These are phyloP conservation scores for Coemansia sp. DNA, from an alignment of 192 early-diverging fungal genomes.

Conservation along the genomic window DNA sequence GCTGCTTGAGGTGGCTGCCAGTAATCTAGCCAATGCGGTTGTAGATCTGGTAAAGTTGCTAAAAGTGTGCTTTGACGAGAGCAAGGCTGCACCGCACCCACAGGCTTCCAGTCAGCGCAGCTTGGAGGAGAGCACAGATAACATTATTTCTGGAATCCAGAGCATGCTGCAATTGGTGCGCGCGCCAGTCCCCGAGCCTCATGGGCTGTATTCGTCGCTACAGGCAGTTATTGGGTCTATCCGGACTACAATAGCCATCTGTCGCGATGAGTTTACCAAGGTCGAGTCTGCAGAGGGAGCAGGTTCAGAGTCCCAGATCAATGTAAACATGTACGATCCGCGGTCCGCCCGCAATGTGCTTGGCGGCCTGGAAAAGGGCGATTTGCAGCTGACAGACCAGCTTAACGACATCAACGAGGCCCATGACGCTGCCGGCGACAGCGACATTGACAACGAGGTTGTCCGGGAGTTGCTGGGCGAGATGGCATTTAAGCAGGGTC, in stretches of 20 bases:
- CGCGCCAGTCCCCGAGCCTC: constrained; percentile 26
- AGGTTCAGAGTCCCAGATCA: constrained; percentile 14
- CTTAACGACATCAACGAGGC: constrained; percentile 55
- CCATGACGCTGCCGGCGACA: constrained; percentile 46
- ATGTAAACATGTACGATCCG: constrained; percentile 24
- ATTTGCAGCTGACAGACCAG: constrained; percentile 52
- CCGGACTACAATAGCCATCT: constrained; percentile 33
- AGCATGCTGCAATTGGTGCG: constrained; percentile 48
- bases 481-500: constrained; percentile 74
- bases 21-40: constrained; percentile 74
- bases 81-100: constrained; percentile 37
- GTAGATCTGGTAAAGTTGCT: constrained; percentile 71
- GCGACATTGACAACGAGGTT: constrained; percentile 51
- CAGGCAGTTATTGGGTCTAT: constrained; percentile 37
- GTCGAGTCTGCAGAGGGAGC: constrained; percentile 13
- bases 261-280: constrained; percentile 21
- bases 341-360: constrained; percentile 25
- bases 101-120: constrained; percentile 9
- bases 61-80: constrained; percentile 50
- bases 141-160: constrained; percentile 50
- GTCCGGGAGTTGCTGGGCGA: constrained; percentile 57
- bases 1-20: constrained; percentile 78
- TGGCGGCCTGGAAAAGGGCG: constrained; percentile 43
- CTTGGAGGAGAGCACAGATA: constrained; percentile 52
- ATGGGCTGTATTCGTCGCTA: constrained; percentile 41